Percentiles rank a stretch among this genome's conserved stretches.
Conservation (phyloP, 192 early-diverging fungal species). For the Piromyces finnis region DNA sequence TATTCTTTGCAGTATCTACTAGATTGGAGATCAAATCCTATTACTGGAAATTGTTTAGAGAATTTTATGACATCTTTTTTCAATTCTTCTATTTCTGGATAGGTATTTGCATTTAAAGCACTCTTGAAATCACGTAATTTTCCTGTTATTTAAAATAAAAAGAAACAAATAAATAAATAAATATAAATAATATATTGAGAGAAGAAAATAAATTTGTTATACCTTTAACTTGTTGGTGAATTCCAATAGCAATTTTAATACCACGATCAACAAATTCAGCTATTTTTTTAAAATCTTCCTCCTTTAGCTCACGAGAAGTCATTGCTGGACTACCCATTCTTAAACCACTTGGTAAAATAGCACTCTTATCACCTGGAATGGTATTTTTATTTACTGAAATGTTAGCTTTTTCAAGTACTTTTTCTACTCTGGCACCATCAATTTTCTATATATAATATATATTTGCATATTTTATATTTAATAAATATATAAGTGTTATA, state of each 20-base stretch:
- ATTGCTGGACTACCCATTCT: conserved; percentile 92
- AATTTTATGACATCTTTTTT: conserved; percentile 72
- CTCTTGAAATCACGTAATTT: conserved; percentile 82
- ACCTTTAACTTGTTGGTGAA: conserved; percentile 39
- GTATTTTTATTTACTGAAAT: conserved; percentile 99
- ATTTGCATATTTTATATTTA: too few relatives aligned
- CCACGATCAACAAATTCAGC: conserved; percentile 76
- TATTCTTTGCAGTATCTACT: background rate
- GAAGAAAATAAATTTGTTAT: too few relatives aligned
- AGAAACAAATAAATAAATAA: too few relatives aligned
- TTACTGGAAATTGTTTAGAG: conserved; percentile 66
- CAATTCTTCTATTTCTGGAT: conserved; percentile 43
- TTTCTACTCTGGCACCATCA: conserved; percentile 91
- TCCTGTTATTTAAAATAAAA: conserved; percentile 23
- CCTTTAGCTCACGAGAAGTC: conserved; percentile 79
- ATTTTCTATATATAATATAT: too few relatives aligned
- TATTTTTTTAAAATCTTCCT: conserved; percentile 75
- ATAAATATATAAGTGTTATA: too few relatives aligned
- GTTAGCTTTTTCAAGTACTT: conserved; percentile 87
- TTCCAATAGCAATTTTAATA: conserved; percentile 56
- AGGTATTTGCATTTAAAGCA: conserved; percentile 41
- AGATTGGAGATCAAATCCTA: conserved; percentile 39
- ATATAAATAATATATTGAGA: too few relatives aligned
- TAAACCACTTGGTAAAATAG: conserved; percentile 83
- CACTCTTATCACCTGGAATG: conserved; percentile 86